Percentiles rank a stretch among this genome's conserved stretches.
phyloP scores from a whole-genome alignment of 1,284 basidiomycete genomes.

The Ustilago trichophora region DNA sequence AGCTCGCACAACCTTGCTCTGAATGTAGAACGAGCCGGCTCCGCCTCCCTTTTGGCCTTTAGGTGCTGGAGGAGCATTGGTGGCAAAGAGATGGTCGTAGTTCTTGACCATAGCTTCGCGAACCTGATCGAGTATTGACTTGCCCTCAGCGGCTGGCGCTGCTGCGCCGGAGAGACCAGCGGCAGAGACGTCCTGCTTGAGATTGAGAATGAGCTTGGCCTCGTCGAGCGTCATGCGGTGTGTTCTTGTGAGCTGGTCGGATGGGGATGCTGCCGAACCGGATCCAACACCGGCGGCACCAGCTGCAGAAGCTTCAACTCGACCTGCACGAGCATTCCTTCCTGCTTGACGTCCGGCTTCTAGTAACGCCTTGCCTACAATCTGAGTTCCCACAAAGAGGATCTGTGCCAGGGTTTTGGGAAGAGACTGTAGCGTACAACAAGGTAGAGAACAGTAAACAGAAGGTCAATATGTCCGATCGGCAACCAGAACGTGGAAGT shows the following conservation, averaged over 20 bases:
- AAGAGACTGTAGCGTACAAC: slow-evolving; percentile 46
- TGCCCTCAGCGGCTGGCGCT: slow-evolving; percentile 29
- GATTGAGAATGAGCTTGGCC: slow-evolving; percentile 90
- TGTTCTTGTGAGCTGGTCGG: slow-evolving; percentile 71
- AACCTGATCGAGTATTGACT: slow-evolving; percentile 44
- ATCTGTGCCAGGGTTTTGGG: slow-evolving; percentile 80
- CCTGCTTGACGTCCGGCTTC: slow-evolving; percentile 92
- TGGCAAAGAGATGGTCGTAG: slow-evolving; percentile 93
- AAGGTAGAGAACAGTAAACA: not conserved
- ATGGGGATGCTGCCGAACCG: slow-evolving; percentile 58
- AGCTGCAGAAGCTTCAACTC: slow-evolving; percentile 76
- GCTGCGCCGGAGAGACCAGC: slow-evolving; percentile 20
- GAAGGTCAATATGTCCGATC: not conserved
- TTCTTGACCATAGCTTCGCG: slow-evolving; percentile 69
- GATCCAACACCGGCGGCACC: slow-evolving; percentile 72
- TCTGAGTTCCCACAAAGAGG: slow-evolving; percentile 79
- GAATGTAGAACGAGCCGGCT: slow-evolving; percentile 75
- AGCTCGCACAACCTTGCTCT: slow-evolving; percentile 94
- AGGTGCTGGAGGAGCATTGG: slow-evolving; percentile 71
- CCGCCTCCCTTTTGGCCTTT: slow-evolving; percentile 63
- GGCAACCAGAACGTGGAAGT: too few relatives aligned
- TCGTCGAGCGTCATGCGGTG: slow-evolving; percentile 96
- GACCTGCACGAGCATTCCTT: slow-evolving; percentile 83
- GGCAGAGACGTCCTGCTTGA: slow-evolving; percentile 73
- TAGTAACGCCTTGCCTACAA: slow-evolving; percentile 87